Evolutionary conservation across 2,329 filamentous ascomycete genomes (phyloP).

Genomic region (Sporothrix globosa): DNA sequence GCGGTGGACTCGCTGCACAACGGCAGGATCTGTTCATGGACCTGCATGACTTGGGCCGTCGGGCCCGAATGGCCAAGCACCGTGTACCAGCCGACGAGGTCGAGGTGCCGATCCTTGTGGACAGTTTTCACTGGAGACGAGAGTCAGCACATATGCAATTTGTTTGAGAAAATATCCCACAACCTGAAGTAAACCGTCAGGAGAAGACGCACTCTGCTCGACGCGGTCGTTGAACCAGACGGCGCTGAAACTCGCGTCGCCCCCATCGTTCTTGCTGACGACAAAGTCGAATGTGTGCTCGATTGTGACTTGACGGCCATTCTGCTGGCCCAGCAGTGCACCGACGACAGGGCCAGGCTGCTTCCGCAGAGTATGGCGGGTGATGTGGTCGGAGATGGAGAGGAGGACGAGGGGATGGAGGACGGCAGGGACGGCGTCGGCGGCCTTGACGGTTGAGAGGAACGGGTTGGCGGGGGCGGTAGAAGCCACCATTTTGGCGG

Average conservation of each 20-base stretch:
- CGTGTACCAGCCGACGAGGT: constrained; percentile 92
- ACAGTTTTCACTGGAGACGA: constrained; percentile 73
- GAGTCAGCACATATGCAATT: not conserved
- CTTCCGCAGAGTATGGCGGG: constrained; percentile 78
- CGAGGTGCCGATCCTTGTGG: constrained; percentile 79
- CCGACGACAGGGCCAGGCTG: constrained; percentile 79
- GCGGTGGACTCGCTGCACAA: constrained; percentile 83
- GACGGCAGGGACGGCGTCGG: constrained; percentile 77
- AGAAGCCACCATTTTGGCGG: constrained; percentile 4
- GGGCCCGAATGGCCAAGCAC: constrained; percentile 75
- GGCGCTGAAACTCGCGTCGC: constrained; percentile 64
- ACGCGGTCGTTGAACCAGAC: constrained; percentile 77
- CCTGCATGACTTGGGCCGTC: constrained; percentile 65
- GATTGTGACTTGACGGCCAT: constrained; percentile 85
- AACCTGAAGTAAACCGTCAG: not conserved
- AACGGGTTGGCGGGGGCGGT: constrained; percentile 54
- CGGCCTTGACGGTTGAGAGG: constrained; percentile 67
- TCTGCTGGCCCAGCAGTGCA: constrained; percentile 87
- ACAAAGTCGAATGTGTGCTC: constrained; percentile 91
- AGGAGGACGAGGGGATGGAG: constrained; percentile 94
- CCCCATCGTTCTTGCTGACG: constrained; percentile 54
- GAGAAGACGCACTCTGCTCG: constrained; percentile 71
- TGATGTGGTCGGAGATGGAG: constrained; percentile 95
- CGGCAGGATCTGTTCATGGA: constrained; percentile 77
- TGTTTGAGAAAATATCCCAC: too few species aligned